Evolutionary conservation across 345 rosid genomes (phyloP).

Genomic region (Salix caprea): DNA sequence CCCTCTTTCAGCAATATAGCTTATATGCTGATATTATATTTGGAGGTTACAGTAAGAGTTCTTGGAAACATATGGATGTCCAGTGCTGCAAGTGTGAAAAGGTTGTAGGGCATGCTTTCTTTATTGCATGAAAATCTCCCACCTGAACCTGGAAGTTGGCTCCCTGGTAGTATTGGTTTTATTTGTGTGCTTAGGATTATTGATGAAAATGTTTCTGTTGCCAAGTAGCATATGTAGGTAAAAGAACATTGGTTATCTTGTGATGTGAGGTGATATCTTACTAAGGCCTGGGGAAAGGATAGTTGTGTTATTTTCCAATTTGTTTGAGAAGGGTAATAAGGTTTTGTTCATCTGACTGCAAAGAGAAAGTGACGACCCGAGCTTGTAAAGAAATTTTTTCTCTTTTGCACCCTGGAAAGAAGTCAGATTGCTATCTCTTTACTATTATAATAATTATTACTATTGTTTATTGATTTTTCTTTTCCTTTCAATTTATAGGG

Average conservation of each 20-base stretch:
- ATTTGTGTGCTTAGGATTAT: background rate
- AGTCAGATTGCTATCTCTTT: background rate
- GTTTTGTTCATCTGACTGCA: background rate
- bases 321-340: background rate
- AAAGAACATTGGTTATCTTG: no score
- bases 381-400: slow-evolving; percentile 6
- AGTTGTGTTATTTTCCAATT: background rate
- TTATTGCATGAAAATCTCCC: background rate
- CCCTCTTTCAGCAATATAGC: background rate
- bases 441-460: background rate
- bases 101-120: background rate
- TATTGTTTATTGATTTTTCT: slow-evolving; percentile 10
- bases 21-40: background rate
- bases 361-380: background rate
- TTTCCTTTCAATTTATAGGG: slow-evolving; percentile 37
- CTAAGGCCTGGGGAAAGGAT: background rate
- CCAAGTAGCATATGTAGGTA: background rate
- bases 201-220: background rate
- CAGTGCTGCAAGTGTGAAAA: background rate
- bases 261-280: background rate
- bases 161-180: background rate
- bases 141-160: background rate
- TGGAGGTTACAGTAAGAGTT: background rate
- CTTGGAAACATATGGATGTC: background rate
- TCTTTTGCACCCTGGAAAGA: background rate